A percentile compares a stretch with the other conserved stretches of the same genome.
phyloP scores from a whole-genome alignment of 495 filamentous ascomycete genomes.

The Talaromyces ruber region DNA sequence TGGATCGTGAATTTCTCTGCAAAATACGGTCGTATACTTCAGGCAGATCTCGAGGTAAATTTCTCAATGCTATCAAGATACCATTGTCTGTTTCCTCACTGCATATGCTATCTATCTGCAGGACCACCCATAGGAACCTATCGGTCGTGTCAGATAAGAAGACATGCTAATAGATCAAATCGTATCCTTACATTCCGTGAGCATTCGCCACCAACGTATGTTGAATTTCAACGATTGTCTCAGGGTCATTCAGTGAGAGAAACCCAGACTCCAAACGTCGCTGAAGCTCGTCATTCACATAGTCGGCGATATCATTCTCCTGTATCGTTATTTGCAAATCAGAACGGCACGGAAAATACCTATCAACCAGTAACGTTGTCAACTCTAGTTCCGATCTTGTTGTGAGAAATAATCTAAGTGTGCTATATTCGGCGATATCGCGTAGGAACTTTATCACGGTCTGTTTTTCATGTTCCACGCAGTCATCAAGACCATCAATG shows the following conservation, averaged over 20 bases:
- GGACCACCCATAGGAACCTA: conserved; percentile 41
- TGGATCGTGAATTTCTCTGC: not conserved
- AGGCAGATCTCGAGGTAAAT: conserved; percentile 33
- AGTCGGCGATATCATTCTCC: conserved; percentile 24
- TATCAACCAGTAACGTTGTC: not conserved
- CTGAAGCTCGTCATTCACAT: conserved; percentile 26
- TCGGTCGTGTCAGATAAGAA: not conserved
- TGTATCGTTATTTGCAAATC: not conserved
- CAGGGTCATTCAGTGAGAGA: conserved; percentile 25
- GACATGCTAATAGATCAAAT: not conserved
- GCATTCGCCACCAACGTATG: conserved; percentile 1
- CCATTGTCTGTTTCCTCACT: conserved; percentile 26
- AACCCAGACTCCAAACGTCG: conserved; percentile 17
- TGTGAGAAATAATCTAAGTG: not conserved
- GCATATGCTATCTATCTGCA: conserved; percentile 34
- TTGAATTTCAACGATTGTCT: conserved; percentile 20
- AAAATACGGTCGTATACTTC: conserved; percentile 21
- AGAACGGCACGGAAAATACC: not conserved
- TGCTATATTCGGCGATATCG: not conserved
- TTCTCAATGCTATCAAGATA: conserved; percentile 25
- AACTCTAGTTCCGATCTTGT: not conserved
- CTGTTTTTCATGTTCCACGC: not conserved
- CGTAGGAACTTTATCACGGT: not conserved
- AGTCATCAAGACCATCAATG: conserved; percentile 3
- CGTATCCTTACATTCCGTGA: conserved; percentile 1